Percentiles rank a stretch among this genome's conserved stretches.
These are phyloP conservation scores for Stygiomarasmius scandens DNA, from an alignment of 1,284 basidiomycete species.

Conservation along the genomic window DNA sequence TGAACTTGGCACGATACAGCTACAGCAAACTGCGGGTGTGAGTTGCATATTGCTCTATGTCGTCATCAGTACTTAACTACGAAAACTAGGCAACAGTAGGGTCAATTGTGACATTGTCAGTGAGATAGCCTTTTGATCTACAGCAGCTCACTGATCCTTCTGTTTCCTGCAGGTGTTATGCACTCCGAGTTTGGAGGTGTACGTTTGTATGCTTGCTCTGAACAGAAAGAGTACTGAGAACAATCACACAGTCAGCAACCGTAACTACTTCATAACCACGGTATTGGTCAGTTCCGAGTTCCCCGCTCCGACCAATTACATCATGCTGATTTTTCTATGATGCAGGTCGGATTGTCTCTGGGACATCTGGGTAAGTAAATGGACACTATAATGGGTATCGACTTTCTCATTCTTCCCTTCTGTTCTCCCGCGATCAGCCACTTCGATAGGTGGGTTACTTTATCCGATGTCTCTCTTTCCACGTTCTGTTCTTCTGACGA, in stretches of 20 bases:
- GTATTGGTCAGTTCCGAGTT: constrained; percentile 49
- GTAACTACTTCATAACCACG: constrained; percentile 55
- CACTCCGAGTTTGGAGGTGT: constrained; percentile 73
- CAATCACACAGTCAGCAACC: constrained; percentile 53
- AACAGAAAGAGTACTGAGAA: constrained; percentile 5
- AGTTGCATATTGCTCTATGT: constrained; percentile 28
- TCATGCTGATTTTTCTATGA: constrained; percentile 7
- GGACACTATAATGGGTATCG: no score
- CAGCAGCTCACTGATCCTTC: background rate
- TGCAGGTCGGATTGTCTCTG: constrained; percentile 47
- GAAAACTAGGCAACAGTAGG: constrained; percentile 53
- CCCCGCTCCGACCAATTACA: background rate
- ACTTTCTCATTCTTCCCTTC: background rate
- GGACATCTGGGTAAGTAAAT: constrained; percentile 48
- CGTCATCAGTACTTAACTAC: constrained; percentile 7
- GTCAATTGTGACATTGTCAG: constrained; percentile 64
- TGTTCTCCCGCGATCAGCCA: constrained; percentile 22
- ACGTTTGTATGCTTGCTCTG: constrained; percentile 23
- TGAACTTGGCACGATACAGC: constrained; percentile 32
- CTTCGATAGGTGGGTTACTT: constrained; percentile 34
- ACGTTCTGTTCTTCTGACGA: constrained; percentile 5
- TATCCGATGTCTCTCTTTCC: background rate
- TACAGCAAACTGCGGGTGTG: constrained; percentile 62
- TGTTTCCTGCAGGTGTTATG: constrained; percentile 55
- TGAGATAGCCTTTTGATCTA: constrained; percentile 16